phyloP scores from a whole-genome alignment of 2,329 filamentous ascomycete species.

The Epichloe festucae region DNA sequence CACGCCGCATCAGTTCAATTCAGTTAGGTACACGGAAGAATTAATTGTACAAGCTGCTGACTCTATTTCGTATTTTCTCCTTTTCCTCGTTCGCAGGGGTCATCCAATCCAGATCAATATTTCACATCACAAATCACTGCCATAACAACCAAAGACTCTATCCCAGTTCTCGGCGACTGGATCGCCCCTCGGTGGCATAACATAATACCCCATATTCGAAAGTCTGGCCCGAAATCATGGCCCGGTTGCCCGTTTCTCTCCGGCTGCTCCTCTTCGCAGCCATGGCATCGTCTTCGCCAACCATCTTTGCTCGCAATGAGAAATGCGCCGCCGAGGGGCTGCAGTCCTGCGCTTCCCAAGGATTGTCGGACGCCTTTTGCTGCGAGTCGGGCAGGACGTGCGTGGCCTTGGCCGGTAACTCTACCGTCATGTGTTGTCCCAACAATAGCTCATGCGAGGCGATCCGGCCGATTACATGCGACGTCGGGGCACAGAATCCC shows the following conservation, averaged over 20 bases:
- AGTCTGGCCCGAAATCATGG: background rate
- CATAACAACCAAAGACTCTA: no score
- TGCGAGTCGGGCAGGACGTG: conserved; percentile 44
- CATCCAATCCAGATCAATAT: no score
- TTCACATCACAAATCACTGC: no score
- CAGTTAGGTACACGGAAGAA: background rate
- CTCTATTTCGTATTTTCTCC: no score
- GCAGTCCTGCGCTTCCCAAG: conserved; percentile 35
- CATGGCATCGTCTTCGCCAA: conserved; percentile 7
- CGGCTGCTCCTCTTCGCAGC: conserved; percentile 7
- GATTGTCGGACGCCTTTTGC: conserved; percentile 53
- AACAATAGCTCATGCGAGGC: conserved; percentile 39
- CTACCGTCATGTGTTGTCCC: conserved; percentile 62
- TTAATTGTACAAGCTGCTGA: no score
- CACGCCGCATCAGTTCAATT: background rate
- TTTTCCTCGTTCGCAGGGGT: no score
- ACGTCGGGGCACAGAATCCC: conserved; percentile 48
- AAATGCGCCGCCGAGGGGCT: conserved; percentile 39
- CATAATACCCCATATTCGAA: background rate
- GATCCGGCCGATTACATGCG: conserved; percentile 53
- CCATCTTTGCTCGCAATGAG: conserved; percentile 29
- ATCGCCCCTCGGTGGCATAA: background rate
- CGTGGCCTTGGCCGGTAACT: conserved; percentile 46
- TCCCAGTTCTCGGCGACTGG: background rate
- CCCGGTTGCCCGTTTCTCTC: conserved; percentile 4